Conservation (phyloP, 495 filamentous ascomycete genomes). For the Neurospora sp. region DNA sequence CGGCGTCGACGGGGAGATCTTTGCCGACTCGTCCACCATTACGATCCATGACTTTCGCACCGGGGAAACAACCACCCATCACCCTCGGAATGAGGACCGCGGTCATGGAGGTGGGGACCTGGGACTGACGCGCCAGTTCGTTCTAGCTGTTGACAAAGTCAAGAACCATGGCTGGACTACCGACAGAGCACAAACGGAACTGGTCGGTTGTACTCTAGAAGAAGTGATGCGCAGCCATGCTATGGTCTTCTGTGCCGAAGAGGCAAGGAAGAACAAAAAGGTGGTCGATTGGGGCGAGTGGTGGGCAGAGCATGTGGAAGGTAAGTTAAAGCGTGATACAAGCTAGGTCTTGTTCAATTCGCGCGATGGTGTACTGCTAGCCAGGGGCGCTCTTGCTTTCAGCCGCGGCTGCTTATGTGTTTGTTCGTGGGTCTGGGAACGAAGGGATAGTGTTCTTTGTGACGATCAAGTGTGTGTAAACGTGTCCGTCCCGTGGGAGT, state of each 20-base stretch:
- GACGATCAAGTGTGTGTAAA: not conserved
- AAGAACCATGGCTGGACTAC: conserved; percentile 58
- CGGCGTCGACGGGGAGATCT: conserved; percentile 75
- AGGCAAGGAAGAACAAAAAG: conserved; percentile 58
- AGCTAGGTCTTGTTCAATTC: not conserved
- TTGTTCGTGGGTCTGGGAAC: not conserved
- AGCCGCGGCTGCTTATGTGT: not conserved
- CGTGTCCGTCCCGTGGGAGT: not conserved
- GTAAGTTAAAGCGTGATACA: conserved; percentile 5
- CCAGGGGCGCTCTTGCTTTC: not conserved
- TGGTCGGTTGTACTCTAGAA: conserved; percentile 72
- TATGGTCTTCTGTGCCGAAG: conserved; percentile 89
- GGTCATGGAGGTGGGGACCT: conserved; percentile 84
- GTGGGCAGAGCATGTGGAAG: conserved; percentile 54
- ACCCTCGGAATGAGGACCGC: conserved; percentile 40
- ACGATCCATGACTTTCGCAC: conserved; percentile 53
- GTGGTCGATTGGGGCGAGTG: conserved; percentile 70
- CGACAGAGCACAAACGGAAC: conserved; percentile 59
- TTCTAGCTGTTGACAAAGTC: conserved; percentile 71
- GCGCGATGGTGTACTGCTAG: not conserved
- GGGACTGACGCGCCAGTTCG: conserved; percentile 70
- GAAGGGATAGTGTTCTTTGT: not conserved
- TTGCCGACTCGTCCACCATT: conserved; percentile 62
- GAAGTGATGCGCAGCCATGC: conserved; percentile 84
- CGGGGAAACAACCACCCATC: conserved; percentile 41